These are phyloP conservation scores for Gaillardinia entomophila DNA, from an alignment of 805 yeast genomes.

Conservation along the genomic window DNA sequence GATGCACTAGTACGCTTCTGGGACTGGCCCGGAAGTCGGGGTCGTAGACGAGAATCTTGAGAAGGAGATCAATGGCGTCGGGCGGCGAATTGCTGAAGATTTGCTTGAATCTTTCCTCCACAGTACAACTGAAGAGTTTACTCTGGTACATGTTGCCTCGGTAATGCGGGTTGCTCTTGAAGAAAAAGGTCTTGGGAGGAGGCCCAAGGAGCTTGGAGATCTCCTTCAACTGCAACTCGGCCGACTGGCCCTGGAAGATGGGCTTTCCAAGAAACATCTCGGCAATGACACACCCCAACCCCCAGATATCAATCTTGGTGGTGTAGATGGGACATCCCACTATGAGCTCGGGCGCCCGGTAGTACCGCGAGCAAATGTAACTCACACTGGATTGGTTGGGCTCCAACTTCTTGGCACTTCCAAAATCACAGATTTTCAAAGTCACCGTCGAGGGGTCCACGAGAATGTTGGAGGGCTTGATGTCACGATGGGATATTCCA, in stretches of 20 bases:
- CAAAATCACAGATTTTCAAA: conserved; percentile 79
- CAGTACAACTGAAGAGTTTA: conserved; percentile 52
- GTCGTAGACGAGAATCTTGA: conserved; percentile 80
- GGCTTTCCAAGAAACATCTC: conserved; percentile 92
- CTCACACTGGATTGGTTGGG: conserved; percentile 84
- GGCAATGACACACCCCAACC: conserved; percentile 92
- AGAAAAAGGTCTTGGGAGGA: conserved; percentile 64
- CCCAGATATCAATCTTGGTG: conserved; percentile 95
- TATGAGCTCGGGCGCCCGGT: conserved; percentile 93
- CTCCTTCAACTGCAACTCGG: conserved; percentile 82
- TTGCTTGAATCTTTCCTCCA: conserved; percentile 43
- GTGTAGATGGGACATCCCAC: conserved; percentile 86
- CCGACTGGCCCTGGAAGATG: conserved; percentile 91
- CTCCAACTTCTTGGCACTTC: conserved; percentile 76
- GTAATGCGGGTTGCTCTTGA: conserved; percentile 68
- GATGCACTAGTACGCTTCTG: conserved; percentile 76
- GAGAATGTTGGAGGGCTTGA: conserved; percentile 76
- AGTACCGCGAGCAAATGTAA: conserved; percentile 92
- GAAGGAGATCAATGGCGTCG: conserved; percentile 79
- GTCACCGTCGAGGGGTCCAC: conserved; percentile 65
- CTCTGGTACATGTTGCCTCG: conserved; percentile 69
- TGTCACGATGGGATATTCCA: conserved; percentile 79
- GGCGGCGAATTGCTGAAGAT: conserved; percentile 66
- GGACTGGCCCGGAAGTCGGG: conserved; percentile 83
- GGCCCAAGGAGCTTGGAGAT: conserved; percentile 89